Percentiles rank a stretch among this genome's conserved stretches.
phyloP scores from a whole-genome alignment of 441 rosid genomes.

The Theobroma grandiflorum region DNA sequence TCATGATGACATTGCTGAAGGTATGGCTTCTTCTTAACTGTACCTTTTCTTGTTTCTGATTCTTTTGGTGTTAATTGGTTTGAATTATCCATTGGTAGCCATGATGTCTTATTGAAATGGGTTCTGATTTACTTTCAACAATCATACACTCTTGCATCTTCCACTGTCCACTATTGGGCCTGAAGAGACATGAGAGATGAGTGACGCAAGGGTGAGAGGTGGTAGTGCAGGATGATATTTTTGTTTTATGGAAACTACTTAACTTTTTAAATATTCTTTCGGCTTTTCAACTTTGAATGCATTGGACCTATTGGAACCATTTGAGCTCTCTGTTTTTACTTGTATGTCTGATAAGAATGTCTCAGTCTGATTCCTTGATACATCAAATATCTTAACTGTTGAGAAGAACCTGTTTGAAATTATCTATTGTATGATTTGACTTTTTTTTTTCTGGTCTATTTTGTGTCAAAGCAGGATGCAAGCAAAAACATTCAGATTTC shows the following conservation, averaged over 20 bases:
- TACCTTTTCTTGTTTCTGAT: conserved; percentile 20
- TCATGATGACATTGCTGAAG: conserved; percentile 90
- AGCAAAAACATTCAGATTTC: conserved; percentile 93
- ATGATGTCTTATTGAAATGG: conserved; percentile 22
- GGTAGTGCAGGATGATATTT: background rate
- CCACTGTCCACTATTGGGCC: background rate
- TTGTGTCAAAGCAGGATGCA: conserved; percentile 67
- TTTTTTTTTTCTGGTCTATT: background rate
- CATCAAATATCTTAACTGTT: background rate
- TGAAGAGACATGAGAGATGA: background rate
- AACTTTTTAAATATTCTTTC: background rate
- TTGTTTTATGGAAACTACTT: background rate
- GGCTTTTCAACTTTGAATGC: background rate
- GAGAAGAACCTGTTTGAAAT: conserved; percentile 8
- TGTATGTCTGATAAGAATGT: background rate
- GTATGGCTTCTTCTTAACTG: conserved; percentile 38
- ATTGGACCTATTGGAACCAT: background rate
- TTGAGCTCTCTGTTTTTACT: background rate
- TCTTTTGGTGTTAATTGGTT: conserved; percentile 24
- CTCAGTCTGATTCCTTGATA: background rate
- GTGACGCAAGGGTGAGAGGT: background rate
- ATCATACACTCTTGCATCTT: background rate
- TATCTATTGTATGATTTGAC: background rate
- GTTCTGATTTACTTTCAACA: conserved; percentile 14
- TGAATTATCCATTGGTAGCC: background rate